These are phyloP conservation scores for Chlorella sp. DNA, from an alignment of 139 green algal species.

Conservation along the genomic window DNA sequence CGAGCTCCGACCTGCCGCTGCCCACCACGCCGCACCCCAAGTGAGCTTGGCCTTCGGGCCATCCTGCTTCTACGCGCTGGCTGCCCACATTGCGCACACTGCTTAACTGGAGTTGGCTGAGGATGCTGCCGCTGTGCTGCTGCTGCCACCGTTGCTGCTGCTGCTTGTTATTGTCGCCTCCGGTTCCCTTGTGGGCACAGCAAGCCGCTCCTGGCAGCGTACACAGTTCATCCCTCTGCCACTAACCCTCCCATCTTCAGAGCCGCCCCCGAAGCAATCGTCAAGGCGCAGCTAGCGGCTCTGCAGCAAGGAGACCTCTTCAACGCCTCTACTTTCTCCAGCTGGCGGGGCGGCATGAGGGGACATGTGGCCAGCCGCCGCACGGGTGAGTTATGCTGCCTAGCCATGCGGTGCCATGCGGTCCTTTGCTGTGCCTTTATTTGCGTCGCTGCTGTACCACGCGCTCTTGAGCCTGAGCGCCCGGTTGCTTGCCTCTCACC, in stretches of 20 bases:
- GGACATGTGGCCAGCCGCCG: not conserved
- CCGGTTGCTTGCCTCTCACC: too few relatives aligned
- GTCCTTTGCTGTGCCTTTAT: too few relatives aligned
- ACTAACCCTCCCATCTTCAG: not conserved
- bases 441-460: too few relatives aligned
- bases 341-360: not conserved
- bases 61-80: too few relatives aligned
- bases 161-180: too few relatives aligned
- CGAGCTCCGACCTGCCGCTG: slow-evolving; percentile 2
- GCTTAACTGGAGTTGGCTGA: not conserved
- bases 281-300: slow-evolving; percentile 33
- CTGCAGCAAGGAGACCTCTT: slow-evolving; percentile 34
- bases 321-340: slow-evolving; percentile 19
- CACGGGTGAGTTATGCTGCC: not conserved
- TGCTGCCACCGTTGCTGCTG: slow-evolving; percentile 3
- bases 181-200: slow-evolving; percentile 26
- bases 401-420: too few relatives aligned
- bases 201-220: slow-evolving; percentile 1
- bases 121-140: not conserved
- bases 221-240: not conserved
- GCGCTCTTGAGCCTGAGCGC: too few relatives aligned
- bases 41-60: slow-evolving; percentile 1
- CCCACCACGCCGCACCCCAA: slow-evolving; percentile 41
- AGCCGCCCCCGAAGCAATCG: slow-evolving; percentile 27
- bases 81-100: too few relatives aligned